Percentiles rank a stretch among this genome's conserved stretches.
phyloP scores from a whole-genome alignment of 352 stramenopile genomes.

The Phytophthora agathidicida region DNA sequence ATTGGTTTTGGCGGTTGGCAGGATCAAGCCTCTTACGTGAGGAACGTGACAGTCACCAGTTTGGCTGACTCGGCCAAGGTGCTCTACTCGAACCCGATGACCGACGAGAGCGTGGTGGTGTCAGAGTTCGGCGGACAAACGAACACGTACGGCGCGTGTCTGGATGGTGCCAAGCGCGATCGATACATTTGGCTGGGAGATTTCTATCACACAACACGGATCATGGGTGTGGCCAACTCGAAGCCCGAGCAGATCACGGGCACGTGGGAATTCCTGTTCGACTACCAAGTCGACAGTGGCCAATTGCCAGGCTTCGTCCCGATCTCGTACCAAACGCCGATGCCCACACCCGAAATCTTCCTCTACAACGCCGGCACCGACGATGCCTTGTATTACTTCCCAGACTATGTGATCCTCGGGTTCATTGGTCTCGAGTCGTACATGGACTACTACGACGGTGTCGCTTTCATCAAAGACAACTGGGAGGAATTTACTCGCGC shows the following conservation, averaged over 20 bases:
- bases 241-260: constrained; percentile 33
- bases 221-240: constrained; percentile 34
- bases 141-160: constrained; percentile 31
- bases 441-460: constrained; percentile 39
- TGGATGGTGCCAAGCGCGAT: constrained; percentile 39
- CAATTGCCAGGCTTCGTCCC: constrained; percentile 27
- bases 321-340: constrained; percentile 38
- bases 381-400: constrained; percentile 24
- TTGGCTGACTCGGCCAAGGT: constrained; percentile 14
- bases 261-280: constrained; percentile 36
- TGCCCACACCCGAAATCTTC: constrained; percentile 34
- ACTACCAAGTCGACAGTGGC: constrained; percentile 24
- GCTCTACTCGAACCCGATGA: constrained; percentile 41
- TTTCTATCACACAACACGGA: constrained; percentile 39
- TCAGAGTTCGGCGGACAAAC: constrained; percentile 28
- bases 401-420: constrained; percentile 39
- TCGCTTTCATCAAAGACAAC: constrained; percentile 20
- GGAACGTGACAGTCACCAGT: constrained; percentile 24
- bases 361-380: constrained; percentile 26
- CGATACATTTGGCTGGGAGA: constrained; percentile 41
- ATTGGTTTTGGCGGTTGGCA: constrained; percentile 37
- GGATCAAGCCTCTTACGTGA: constrained; percentile 30
- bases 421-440: constrained; percentile 37
- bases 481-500: constrained; percentile 28
- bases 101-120: constrained; percentile 24